Conservation (phyloP, 345 rosid genomes). For the Syzygium jambos region DNA sequence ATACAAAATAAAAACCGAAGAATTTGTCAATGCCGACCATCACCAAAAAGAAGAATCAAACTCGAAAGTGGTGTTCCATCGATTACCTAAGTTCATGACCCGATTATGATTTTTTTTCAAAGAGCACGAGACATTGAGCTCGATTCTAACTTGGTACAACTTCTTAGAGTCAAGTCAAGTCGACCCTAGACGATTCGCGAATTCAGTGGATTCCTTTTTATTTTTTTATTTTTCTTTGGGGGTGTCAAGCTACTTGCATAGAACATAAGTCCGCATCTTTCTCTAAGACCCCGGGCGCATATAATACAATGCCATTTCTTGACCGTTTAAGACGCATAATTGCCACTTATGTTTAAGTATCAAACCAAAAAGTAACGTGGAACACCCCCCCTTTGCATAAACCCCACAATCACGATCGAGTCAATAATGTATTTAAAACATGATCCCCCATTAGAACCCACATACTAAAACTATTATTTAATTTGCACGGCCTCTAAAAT, state of each 20-base stretch:
- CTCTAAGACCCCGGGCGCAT: neutral
- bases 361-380: neutral
- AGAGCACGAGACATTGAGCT: neutral
- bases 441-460: neutral
- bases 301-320: neutral
- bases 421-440: neutral
- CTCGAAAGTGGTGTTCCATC: neutral
- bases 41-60: neutral
- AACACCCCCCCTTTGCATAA: neutral
- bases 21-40: neutral
- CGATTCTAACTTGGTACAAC: neutral
- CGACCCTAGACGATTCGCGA: neutral
- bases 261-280: neutral
- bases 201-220: neutral
- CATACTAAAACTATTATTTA: neutral
- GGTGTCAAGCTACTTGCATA: neutral
- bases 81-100: neutral
- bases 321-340: neutral
- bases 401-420: neutral
- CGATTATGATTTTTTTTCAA: neutral
- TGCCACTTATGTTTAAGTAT: neutral
- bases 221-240: accelerated
- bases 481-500: neutral
- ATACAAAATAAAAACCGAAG: neutral
- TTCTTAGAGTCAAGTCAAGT: neutral